Evolutionary conservation across 495 filamentous ascomycete species (phyloP), one percentile per base, ranked within the genome.

Genomic region (Choiromyces venosus): DNA sequence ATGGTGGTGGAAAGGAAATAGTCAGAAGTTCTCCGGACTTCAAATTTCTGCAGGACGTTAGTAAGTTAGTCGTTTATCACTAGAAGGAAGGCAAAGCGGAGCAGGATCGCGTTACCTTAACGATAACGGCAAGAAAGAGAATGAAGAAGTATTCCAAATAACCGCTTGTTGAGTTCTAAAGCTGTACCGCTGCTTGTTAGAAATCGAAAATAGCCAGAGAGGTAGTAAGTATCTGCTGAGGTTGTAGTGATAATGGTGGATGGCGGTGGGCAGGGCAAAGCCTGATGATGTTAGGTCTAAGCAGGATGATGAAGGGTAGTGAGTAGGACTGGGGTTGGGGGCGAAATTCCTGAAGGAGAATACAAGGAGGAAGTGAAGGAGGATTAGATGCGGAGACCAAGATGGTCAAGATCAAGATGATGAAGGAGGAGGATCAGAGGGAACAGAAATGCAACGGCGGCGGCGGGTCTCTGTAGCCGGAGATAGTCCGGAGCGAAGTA

Each of bases 301-400:
- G 68, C 67, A 68, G 66, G 69, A 67, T 77, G 56, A 73, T 77
- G 75, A 77, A 61, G 25, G 74, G 75, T 77, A 73, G 71, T 77
- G 44, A 38, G 73, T 56, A 64, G 39, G 69, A 37, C 74, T 25
- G 66, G 74, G 65, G 71, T 72, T 67, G 71, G 71, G 66, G 65
- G 46, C 42, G 71, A 77, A 69, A 77, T 77, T 67, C 73, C 74
- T 74, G 69, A 70, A 56, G 14, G 35, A 61, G 69, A 64, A 66
- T 39, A 67, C 67, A 71, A 69, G 74, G 38, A 40, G 72, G 68
- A 56, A 71, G 56, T 61, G 52, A 52, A 72, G 61, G 69, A 68
- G 75, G 71, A 69, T 77, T 74, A 65, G 37, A 46, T 68, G 12
- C 56, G 64, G 68, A 38, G 66, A 77, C 70, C 39, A 72, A 44